Base-by-base conservation (phyloP, 1,139 yeast species). In the Nakaseomyces bracarensis region DNA sequence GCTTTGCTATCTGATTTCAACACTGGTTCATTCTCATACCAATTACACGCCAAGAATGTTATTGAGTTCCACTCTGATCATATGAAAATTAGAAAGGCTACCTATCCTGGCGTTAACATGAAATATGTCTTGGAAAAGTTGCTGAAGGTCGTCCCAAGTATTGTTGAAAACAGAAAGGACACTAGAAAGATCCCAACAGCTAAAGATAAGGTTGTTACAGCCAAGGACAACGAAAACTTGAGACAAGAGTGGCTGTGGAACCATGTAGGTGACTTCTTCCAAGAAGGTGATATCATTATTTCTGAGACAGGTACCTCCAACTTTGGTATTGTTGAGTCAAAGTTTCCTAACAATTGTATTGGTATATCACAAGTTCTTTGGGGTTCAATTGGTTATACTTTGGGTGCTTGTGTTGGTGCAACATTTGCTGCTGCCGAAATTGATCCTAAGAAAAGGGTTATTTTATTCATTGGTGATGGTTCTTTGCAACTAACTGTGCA, bases 271-370 rank as follows among this genome's bases (percentile, higher is more conserved):
- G 68, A 76, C 31, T 84, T 85, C 80, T 73, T 85, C 58, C 70
- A 74, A 60, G 80, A 79, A 56, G 89, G 89, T 49, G 95, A 85
- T 66, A 72, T 84, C 46, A 75, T 84, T 52, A 72, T 84, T 53
- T 78, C 91, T 45, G 95, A 85, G 65, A 84, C 94, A 34, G 95
- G 95, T 66, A 84, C 95, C 33, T 80, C 94, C 27, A 84, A 93
- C 21, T 84, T 84, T 58, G 95, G 95, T 67, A 78, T 84, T 51
- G 75, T 80, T 50, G 82, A 79, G 58, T 72, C 93, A 33, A 75
- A 75, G 58, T 83, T 82, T 77, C 94, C 95, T 49, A 67, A 72
- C 53, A 68, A 79, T 60, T 72, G 80, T 33, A 65, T 75, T 51
- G 94, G 94, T 57, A 84, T 84, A 51, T 82, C 93, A 42, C 95